A percentile compares a stretch with the other conserved stretches of the same genome.
Conservation (phyloP, 306 rosid species). For the Prunus kanzakura region DNA sequence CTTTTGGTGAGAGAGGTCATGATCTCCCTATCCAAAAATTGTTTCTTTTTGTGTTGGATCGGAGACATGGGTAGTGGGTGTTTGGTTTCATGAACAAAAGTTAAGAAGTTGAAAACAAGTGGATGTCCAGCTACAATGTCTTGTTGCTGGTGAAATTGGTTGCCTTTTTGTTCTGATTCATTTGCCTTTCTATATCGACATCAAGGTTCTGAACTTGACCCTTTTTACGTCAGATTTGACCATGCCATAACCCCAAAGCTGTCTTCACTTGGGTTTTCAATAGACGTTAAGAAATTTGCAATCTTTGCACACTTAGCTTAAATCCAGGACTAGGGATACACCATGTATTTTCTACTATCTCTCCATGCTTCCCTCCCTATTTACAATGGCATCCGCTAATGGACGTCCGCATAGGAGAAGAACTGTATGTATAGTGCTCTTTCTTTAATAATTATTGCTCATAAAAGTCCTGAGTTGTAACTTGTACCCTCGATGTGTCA, state of each 20-base stretch:
- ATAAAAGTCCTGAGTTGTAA: too few species aligned
- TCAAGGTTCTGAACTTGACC: conserved; percentile 51
- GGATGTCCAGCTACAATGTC: conserved; percentile 58
- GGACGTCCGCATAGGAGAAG: too few species aligned
- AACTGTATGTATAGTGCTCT: too few species aligned
- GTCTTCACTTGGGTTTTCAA: neutral
- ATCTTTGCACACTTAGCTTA: neutral
- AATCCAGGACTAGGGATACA: neutral
- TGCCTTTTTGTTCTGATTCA: conserved; percentile 89
- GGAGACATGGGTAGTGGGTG: conserved; percentile 72
- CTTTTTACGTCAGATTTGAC: conserved; percentile 41
- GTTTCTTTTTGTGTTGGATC: conserved; percentile 20
- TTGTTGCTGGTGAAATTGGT: conserved; percentile 46
- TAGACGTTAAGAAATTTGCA: too few species aligned
- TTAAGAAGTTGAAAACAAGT: conserved; percentile 72
- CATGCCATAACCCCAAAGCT: neutral
- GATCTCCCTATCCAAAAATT: conserved; percentile 30
- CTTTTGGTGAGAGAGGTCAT: conserved; percentile 27
- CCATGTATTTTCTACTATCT: too few species aligned
- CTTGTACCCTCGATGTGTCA: neutral
- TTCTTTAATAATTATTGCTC: too few species aligned
- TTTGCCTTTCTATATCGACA: conserved; percentile 69
- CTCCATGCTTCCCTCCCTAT: too few species aligned
- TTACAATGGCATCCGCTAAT: too few species aligned
- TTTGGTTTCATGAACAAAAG: conserved; percentile 64